Evolutionary conservation across 140 eudicot genomes (phyloP).

Genomic region (Cichorium intybus): DNA sequence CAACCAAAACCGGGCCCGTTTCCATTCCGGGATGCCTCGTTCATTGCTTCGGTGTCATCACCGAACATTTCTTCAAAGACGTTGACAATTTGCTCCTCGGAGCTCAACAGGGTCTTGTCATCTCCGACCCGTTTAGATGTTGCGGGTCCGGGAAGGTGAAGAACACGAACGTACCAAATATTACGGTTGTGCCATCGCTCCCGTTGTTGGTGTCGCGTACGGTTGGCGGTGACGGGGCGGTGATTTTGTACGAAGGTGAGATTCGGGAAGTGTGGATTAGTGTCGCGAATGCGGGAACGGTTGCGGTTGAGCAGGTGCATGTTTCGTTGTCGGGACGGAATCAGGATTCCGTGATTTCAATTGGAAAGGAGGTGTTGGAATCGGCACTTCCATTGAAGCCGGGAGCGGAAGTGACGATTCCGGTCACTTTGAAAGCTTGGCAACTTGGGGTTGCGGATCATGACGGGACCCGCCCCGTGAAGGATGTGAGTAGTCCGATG

Average conservation of each 20-base stretch:
- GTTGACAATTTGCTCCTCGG: conserved; percentile 86
- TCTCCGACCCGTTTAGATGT: conserved; percentile 90
- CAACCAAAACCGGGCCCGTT: conserved; percentile 77
- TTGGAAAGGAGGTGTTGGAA: conserved; percentile 61
- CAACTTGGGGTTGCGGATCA: conserved; percentile 61
- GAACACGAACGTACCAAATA: conserved; percentile 55
- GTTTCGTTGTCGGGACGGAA: conserved; percentile 85
- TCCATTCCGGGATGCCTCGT: conserved; percentile 84
- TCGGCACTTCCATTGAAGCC: conserved; percentile 87
- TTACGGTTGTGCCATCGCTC: conserved; percentile 71
- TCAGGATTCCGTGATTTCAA: conserved; percentile 76
- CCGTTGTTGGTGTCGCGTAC: conserved; percentile 82
- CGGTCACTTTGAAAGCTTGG: conserved; percentile 89
- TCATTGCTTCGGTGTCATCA: conserved; percentile 89
- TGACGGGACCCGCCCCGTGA: conserved; percentile 56
- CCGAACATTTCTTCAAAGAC: conserved; percentile 89
- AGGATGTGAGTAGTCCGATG: conserved; percentile 85
- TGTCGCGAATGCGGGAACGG: conserved; percentile 94
- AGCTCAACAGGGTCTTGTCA: conserved; percentile 94
- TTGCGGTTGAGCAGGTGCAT: conserved; percentile 92
- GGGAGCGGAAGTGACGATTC: conserved; percentile 87
- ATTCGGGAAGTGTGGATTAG: conserved; percentile 81
- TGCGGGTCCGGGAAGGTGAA: conserved; percentile 84
- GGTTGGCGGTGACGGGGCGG: conserved; percentile 90
- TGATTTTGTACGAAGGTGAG: conserved; percentile 87